phyloP scores from a whole-genome alignment of 495 filamentous ascomycete genomes.

The Aspergillus homomorphus region DNA sequence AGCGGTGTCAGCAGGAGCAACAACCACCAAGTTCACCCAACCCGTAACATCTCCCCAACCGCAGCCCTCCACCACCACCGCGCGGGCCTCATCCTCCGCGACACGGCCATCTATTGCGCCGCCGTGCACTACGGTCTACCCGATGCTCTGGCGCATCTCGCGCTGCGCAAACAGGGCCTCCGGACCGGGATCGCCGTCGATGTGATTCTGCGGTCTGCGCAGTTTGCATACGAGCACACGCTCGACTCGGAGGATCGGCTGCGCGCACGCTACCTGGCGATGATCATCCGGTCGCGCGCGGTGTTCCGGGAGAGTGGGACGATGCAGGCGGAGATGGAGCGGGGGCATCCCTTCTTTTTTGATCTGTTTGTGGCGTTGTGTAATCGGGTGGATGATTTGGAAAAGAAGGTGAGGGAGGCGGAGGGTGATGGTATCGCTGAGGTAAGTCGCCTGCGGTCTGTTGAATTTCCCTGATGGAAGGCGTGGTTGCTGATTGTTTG shows the following conservation, averaged over 20 bases:
- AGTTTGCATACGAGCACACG: constrained; percentile 92
- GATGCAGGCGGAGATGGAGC: constrained; percentile 97
- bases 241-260: constrained; percentile 85
- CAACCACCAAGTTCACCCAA: background rate
- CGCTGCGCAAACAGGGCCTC: constrained; percentile 89
- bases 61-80: constrained; percentile 69
- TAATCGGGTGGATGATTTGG: constrained; percentile 91
- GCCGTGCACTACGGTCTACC: constrained; percentile 82
- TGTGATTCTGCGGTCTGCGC: constrained; percentile 83
- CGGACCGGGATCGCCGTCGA: constrained; percentile 80
- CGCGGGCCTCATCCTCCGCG: constrained; percentile 71
- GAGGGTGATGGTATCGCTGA: too few relatives aligned
- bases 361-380: constrained; percentile 97
- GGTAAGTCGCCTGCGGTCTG: too few relatives aligned
- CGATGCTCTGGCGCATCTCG: constrained; percentile 73
- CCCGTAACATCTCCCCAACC: constrained; percentile 29
- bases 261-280: constrained; percentile 89
- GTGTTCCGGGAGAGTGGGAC: constrained; percentile 95
- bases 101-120: constrained; percentile 89
- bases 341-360: constrained; percentile 88
- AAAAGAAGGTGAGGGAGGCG: constrained; percentile 41
- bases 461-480: too few relatives aligned
- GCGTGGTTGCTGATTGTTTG: too few relatives aligned
- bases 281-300: constrained; percentile 90
- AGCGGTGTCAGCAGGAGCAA: background rate